These are phyloP conservation scores for Centella asiatica DNA, from an alignment of 129 eudicot genomes.

Conservation along the genomic window DNA sequence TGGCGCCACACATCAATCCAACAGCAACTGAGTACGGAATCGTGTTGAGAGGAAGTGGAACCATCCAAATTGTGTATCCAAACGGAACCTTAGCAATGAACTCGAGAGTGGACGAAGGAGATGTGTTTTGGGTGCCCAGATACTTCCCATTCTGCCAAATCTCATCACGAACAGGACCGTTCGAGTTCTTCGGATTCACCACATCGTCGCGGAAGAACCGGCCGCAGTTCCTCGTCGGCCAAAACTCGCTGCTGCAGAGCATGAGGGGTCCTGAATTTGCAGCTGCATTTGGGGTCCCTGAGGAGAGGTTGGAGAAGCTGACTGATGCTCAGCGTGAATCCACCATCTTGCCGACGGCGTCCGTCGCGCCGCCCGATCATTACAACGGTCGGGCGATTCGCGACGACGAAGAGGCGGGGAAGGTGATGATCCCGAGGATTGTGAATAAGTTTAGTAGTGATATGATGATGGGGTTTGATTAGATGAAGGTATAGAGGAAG, in stretches of 20 bases:
- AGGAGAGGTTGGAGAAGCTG: conserved; percentile 25
- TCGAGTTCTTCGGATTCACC: conserved; percentile 88
- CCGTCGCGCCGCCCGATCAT: conserved; percentile 30
- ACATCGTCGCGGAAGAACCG: conserved; percentile 59
- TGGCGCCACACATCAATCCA: conserved; percentile 93
- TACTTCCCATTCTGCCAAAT: conserved; percentile 92
- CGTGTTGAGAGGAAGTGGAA: conserved; percentile 59
- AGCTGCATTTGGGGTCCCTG: conserved; percentile 58
- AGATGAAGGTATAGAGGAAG: neutral
- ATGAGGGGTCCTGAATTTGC: conserved; percentile 63
- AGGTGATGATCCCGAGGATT: conserved; percentile 8
- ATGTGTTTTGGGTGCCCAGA: conserved; percentile 80
- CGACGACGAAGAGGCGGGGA: conserved; percentile 8
- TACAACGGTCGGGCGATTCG: conserved; percentile 10
- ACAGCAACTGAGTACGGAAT: conserved; percentile 72
- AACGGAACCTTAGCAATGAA: conserved; percentile 78
- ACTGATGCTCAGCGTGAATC: conserved; percentile 34
- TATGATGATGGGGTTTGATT: conserved; percentile 27
- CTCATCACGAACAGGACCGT: conserved; percentile 60
- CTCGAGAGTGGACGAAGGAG: conserved; percentile 58
- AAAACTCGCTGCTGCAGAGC: conserved; percentile 38
- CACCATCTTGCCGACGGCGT: conserved; percentile 43
- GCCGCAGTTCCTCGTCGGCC: conserved; percentile 75
- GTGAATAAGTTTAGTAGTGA: conserved; percentile 18
- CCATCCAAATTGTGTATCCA: conserved; percentile 64